phyloP scores from a whole-genome alignment of 2,329 filamentous ascomycete species.

The Berkeleyomyces rouxiae region DNA sequence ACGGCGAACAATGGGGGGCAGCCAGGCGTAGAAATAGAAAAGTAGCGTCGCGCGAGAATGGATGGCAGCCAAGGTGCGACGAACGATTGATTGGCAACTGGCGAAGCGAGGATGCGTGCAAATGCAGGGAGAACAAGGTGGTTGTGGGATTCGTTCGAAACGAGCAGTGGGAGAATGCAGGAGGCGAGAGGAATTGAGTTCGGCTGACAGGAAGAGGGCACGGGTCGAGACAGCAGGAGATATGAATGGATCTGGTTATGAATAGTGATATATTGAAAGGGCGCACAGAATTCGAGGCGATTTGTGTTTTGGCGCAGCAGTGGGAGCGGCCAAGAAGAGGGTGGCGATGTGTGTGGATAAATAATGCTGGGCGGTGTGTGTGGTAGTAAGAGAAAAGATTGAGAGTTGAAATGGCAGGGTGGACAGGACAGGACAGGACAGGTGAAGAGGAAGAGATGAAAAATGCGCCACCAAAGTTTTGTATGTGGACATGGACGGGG shows the following conservation, averaged over 20 bases:
- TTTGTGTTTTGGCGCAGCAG: too few species aligned
- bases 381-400: background rate
- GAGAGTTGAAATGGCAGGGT: background rate
- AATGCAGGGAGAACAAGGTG: background rate
- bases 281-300: background rate
- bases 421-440: background rate
- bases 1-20: background rate
- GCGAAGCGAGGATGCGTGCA: background rate
- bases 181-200: background rate
- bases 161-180: background rate
- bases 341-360: too few species aligned
- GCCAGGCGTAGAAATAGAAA: background rate
- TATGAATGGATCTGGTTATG: background rate
- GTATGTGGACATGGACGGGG: background rate
- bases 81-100: background rate
- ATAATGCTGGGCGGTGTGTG: too few species aligned
- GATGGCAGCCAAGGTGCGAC: background rate
- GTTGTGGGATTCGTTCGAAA: background rate
- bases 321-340: too few species aligned
- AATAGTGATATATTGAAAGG: background rate
- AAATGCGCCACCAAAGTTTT: slow-evolving; percentile 1
- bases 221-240: background rate
- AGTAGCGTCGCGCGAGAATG: background rate
- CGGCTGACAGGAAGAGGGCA: background rate
- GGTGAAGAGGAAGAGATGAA: background rate